Base-by-base conservation (phyloP, 108 stramenopile genomes). In the Cylindrotheca fusiformis region DNA sequence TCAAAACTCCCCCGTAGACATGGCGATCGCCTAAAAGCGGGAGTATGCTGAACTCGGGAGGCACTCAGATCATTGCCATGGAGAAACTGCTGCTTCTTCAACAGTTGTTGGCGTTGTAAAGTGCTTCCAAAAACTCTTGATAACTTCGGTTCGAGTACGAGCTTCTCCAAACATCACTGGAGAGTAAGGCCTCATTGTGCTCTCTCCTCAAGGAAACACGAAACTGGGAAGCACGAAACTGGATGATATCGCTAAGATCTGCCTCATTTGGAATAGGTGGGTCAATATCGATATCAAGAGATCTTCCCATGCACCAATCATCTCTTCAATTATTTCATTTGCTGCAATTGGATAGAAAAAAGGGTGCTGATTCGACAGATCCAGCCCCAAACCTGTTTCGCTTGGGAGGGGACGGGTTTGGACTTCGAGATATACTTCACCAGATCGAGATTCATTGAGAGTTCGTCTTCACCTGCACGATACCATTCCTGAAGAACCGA, bases 141-240 rank as follows among this genome's bases (percentile, higher is more conserved):
- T 83, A 50, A 82, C 84, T 14, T 74, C 45, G 27, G 86, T 75
- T 29, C 90, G 60, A 0, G 68, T 74, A 49, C 62, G 51, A 10
- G 86, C 84, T 3, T 52, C 58, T 29, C 89, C 89, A 52, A 87
- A 90, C n/a, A n/a, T n/a, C 33, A 84, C 59, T 32, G 47, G 62
- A 19, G 77, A 71, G 51, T 85, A 87, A 27, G 80, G 80, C 71
- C 65, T 83, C 22, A 33, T 45, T 17, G 62, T 76, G n/a, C n/a
- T n/a, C n/a, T n/a, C n/a, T n/a, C n/a, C 52, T 87, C 69, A 58
- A 90, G 71, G 60, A 69, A 82, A 1, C 48, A 50, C 21, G 52
- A n/a, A n/a, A n/a, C n/a, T n/a, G 8, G 4, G 63, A 63, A 19
- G 47, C 30, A 36, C 51, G 27, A 20, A 63, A 63, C 32, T 63